Conservation (phyloP, 306 rosid species). For the Arachis hypogaea region DNA sequence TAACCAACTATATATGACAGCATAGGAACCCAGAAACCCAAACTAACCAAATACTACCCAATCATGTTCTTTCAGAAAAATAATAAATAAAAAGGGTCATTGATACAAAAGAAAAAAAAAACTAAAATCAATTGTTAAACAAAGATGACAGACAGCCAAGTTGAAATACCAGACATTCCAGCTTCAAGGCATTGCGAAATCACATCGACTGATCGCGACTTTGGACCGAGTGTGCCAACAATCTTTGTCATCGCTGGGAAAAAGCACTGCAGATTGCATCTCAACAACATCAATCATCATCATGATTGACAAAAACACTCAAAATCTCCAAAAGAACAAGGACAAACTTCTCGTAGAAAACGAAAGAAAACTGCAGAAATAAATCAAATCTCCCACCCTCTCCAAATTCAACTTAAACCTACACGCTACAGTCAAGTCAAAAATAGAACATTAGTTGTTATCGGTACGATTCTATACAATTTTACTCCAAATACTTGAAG, state of each 20-base stretch:
- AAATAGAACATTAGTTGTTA: not conserved
- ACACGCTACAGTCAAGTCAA: not conserved
- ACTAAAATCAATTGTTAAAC: not conserved
- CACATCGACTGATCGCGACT: slow-evolving; percentile 67
- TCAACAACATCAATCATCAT: slow-evolving; percentile 31
- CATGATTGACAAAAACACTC: slow-evolving; percentile 18
- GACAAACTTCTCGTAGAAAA: not conserved
- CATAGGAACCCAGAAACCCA: not conserved
- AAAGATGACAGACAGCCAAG: slow-evolving; percentile 18
- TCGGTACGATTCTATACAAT: not conserved
- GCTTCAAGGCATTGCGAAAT: slow-evolving; percentile 74
- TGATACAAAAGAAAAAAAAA: not conserved
- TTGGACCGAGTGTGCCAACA: slow-evolving; percentile 87
- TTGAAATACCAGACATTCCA: slow-evolving; percentile 85
- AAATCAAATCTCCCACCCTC: not conserved
- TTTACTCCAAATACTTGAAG: too few species aligned
- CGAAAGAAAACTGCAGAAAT: not conserved
- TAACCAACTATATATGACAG: not conserved
- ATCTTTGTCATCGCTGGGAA: slow-evolving; percentile 88
- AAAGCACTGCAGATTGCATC: slow-evolving; percentile 59
- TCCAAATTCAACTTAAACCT: not conserved
- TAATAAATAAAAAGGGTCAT: not conserved
- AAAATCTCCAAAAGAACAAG: slow-evolving; percentile 20
- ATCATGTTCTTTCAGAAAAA: not conserved
- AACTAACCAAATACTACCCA: too few species aligned